Evolutionary conservation across 345 rosid species (phyloP).

Genomic region (Euclidium syriacum): DNA sequence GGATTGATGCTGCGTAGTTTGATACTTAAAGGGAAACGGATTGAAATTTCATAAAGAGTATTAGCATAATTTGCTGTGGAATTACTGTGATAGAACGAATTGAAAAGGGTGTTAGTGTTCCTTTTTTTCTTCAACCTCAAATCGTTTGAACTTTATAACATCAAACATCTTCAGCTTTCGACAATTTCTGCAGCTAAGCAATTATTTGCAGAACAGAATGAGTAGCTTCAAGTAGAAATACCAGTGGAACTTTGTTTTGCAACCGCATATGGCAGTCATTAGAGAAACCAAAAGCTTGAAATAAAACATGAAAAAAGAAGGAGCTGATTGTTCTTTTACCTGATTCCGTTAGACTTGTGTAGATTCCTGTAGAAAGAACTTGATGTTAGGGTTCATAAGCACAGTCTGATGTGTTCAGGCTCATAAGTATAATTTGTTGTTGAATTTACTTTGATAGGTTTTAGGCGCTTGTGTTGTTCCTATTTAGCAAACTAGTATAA

Average conservation of each 20-base stretch:
- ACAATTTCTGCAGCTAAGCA: conserved; percentile 34
- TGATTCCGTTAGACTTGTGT: conserved; percentile 76
- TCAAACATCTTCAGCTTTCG: conserved; percentile 18
- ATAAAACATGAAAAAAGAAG: neutral
- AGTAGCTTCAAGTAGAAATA: conserved; percentile 14
- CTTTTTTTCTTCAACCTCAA: too few species aligned
- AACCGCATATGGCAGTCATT: conserved; percentile 1
- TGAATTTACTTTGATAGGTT: neutral
- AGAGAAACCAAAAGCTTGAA: too few species aligned
- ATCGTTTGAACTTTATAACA: neutral
- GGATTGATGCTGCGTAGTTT: conserved; percentile 10
- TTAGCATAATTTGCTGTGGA: neutral
- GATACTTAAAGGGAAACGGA: neutral
- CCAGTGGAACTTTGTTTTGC: conserved; percentile 11
- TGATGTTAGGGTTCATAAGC: too few species aligned
- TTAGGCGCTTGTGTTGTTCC: neutral
- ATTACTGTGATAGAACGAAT: neutral
- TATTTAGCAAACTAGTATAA: neutral
- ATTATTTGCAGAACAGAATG: conserved; percentile 38
- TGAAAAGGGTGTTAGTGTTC: neutral
- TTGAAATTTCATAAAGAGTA: neutral
- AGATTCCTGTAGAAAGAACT: conserved; percentile 85
- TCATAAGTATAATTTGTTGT: conserved; percentile 2
- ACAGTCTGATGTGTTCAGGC: neutral
- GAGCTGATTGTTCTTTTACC: conserved; percentile 68